phyloP scores from a whole-genome alignment of 495 filamentous ascomycete species.

The Baudoinia panamericana region DNA sequence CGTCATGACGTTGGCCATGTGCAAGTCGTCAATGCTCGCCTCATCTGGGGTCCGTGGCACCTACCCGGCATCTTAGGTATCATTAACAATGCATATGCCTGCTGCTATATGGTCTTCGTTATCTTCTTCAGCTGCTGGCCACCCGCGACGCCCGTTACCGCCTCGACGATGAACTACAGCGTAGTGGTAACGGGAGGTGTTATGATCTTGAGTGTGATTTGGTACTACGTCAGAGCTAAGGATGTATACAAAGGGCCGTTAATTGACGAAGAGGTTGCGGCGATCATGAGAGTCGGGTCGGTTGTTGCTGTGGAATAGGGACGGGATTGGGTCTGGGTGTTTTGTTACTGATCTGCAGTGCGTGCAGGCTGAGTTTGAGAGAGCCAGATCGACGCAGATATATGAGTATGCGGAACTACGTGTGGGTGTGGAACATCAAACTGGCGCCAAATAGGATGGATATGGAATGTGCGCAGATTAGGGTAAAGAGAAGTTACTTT shows the following conservation, averaged over 20 bases:
- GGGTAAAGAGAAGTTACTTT: too few species aligned
- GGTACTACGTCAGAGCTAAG: conserved; percentile 16
- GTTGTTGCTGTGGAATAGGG: conserved; percentile 1
- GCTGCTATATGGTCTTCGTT: conserved; percentile 17
- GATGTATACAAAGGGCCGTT: conserved; percentile 13
- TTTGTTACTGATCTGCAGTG: too few species aligned
- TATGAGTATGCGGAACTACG: too few species aligned
- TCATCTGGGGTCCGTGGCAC: conserved; percentile 23
- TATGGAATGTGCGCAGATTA: too few species aligned
- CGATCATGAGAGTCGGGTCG: conserved; percentile 4
- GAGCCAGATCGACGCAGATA: too few species aligned
- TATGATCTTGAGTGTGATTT: conserved; percentile 17
- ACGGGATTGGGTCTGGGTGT: too few species aligned
- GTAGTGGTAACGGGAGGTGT: conserved; percentile 17
- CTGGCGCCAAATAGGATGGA: too few species aligned
- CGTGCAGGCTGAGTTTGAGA: too few species aligned
- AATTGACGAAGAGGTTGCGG: conserved; percentile 16
- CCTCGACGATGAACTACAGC: conserved; percentile 20
- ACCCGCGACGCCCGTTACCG: conserved; percentile 10
- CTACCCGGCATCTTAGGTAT: conserved; percentile 16
- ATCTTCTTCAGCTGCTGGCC: conserved; percentile 19
- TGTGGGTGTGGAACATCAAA: too few species aligned
- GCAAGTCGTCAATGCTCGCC: conserved; percentile 3
- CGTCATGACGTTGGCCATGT: not conserved
- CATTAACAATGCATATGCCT: conserved; percentile 18